These are phyloP conservation scores for Mucor piriformis DNA, from an alignment of 371 early-diverging fungal species.

Conservation along the genomic window DNA sequence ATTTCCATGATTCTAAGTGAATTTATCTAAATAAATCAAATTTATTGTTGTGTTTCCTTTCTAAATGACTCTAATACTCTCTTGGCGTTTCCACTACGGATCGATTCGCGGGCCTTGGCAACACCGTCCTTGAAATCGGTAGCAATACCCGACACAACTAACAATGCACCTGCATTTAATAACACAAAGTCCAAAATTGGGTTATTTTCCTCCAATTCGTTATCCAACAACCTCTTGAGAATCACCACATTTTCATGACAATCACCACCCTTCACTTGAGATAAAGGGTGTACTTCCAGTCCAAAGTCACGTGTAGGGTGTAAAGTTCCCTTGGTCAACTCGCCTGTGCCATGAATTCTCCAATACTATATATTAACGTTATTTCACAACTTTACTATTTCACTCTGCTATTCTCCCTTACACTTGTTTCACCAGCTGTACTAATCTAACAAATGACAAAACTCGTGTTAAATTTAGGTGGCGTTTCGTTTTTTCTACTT, in stretches of 20 bases:
- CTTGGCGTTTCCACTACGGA: slow-evolving; percentile 73
- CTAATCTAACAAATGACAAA: slow-evolving; percentile 63
- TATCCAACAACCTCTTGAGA: slow-evolving; percentile 67
- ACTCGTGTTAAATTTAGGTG: too few relatives aligned
- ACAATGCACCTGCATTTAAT: slow-evolving; percentile 86
- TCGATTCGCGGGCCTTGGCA: slow-evolving; percentile 70
- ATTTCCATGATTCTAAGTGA: neutral
- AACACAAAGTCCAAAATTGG: slow-evolving; percentile 92
- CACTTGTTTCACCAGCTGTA: slow-evolving; percentile 75
- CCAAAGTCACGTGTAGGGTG: slow-evolving; percentile 87
- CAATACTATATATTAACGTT: slow-evolving; percentile 60
- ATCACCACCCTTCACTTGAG: slow-evolving; percentile 79
- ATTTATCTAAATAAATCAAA: neutral
- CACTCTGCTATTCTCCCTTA: slow-evolving; percentile 33
- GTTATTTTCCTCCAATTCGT: slow-evolving; percentile 55
- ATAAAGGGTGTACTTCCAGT: slow-evolving; percentile 71
- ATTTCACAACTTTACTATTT: neutral
- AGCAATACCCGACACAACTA: slow-evolving; percentile 83
- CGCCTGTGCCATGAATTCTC: slow-evolving; percentile 61
- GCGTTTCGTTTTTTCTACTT: neutral
- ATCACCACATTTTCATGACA: slow-evolving; percentile 74
- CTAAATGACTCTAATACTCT: slow-evolving; percentile 65
- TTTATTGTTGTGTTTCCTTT: slow-evolving; percentile 36
- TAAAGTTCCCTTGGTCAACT: slow-evolving; percentile 66
- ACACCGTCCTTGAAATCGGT: slow-evolving; percentile 78